These are phyloP conservation scores for Hippophae rhamnoides DNA, from an alignment of 306 rosid species.

Conservation along the genomic window DNA sequence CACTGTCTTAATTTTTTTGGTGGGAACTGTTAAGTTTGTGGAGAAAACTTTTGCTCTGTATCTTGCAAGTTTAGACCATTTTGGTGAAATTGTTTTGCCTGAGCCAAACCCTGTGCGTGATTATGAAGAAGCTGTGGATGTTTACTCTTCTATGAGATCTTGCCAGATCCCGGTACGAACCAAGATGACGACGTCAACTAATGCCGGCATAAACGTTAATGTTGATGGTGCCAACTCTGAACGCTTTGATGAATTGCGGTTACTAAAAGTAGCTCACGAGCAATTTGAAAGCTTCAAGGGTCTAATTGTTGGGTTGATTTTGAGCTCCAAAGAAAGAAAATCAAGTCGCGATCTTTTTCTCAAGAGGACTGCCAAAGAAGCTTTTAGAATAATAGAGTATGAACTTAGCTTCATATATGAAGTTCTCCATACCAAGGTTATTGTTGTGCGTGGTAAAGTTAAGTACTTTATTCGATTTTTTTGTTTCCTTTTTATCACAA, in stretches of 20 bases:
- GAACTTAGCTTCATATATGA: constrained; percentile 16
- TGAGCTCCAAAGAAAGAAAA: constrained; percentile 1
- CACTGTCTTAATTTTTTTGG: constrained; percentile 16
- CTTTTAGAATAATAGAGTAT: neutral
- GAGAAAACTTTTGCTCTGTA: constrained; percentile 28
- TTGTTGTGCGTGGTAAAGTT: neutral
- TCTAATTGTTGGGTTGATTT: constrained; percentile 8
- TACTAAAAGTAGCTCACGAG: neutral
- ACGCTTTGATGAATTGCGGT: neutral
- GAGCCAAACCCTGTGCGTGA: neutral
- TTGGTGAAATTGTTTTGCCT: constrained; percentile 3
- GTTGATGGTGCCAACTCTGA: neutral
- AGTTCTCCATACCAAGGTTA: constrained; percentile 13
- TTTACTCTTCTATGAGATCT: neutral
- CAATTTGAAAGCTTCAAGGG: constrained; percentile 10
- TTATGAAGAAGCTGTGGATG: neutral
- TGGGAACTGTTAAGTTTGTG: constrained; percentile 25
- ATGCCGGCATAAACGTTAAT: neutral
- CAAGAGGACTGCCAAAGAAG: neutral
- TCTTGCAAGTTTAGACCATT: constrained; percentile 14
- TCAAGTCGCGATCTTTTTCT: neutral
- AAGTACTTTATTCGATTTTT: neutral
- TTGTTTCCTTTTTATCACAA: neutral
- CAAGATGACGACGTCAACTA: neutral
- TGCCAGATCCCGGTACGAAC: neutral